Conservation (phyloP, 768 basidiomycete species). For the Tricholoma terreum region DNA sequence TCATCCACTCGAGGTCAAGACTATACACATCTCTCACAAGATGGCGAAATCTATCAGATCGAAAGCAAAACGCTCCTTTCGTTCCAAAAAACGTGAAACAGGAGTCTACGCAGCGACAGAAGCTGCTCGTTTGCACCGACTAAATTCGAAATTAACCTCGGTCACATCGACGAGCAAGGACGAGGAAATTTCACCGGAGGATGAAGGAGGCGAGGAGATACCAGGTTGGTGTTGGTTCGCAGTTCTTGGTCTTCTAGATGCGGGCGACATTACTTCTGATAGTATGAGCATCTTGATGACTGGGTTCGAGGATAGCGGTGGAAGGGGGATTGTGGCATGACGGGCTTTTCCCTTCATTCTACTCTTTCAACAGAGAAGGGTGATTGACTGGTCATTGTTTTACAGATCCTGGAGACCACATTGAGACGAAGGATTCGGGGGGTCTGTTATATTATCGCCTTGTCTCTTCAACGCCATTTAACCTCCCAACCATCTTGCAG, state of each 20-base stretch:
- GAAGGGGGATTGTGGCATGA: slow-evolving; percentile 18
- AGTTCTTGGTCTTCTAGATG: slow-evolving; percentile 56
- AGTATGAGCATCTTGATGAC: slow-evolving; percentile 36
- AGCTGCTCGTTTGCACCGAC: slow-evolving; percentile 71
- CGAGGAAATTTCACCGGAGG: slow-evolving; percentile 31
- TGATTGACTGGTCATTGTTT: slow-evolving; percentile 38
- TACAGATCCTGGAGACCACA: slow-evolving; percentile 29
- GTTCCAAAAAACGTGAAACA: slow-evolving; percentile 70
- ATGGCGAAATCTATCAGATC: slow-evolving; percentile 88
- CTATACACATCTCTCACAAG: neutral
- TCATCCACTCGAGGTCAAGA: slow-evolving; percentile 7
- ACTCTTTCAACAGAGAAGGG: slow-evolving; percentile 23
- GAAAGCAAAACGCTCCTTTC: slow-evolving; percentile 76
- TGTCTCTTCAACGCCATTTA: neutral
- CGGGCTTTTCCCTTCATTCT: slow-evolving; percentile 33
- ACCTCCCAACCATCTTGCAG: slow-evolving; percentile 24
- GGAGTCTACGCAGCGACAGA: slow-evolving; percentile 76
- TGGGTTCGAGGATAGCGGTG: slow-evolving; percentile 7
- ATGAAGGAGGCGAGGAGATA: slow-evolving; percentile 35
- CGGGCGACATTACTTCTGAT: slow-evolving; percentile 52
- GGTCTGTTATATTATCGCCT: slow-evolving; percentile 26
- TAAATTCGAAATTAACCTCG: slow-evolving; percentile 61
- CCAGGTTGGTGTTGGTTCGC: slow-evolving; percentile 71
- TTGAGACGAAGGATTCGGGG: slow-evolving; percentile 21
- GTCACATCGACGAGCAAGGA: slow-evolving; percentile 42